These are phyloP conservation scores for Pyricularia grisea DNA, from an alignment of 2,329 filamentous ascomycete species.

Conservation along the genomic window DNA sequence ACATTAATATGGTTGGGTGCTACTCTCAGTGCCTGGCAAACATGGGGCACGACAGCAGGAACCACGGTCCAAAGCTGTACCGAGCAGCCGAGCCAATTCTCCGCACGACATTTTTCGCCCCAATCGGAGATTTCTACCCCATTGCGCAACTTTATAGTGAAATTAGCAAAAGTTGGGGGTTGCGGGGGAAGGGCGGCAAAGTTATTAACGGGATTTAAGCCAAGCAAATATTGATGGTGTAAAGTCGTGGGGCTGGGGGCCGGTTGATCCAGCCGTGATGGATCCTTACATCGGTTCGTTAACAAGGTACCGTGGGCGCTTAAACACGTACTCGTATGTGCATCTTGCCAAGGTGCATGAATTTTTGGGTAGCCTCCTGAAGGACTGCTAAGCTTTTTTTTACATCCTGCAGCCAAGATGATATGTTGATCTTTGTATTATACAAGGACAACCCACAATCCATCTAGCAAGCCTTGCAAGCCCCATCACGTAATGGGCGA, in stretches of 20 bases:
- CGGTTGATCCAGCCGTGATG: neutral
- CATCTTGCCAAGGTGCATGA: too few relatives aligned
- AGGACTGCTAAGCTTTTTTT: neutral
- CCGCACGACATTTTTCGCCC: neutral
- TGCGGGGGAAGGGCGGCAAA: neutral
- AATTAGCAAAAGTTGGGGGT: neutral
- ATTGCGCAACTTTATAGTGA: neutral
- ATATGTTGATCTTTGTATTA: too few relatives aligned
- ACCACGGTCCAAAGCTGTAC: neutral
- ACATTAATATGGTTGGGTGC: neutral
- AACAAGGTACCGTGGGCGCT: neutral
- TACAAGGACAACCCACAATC: too few relatives aligned
- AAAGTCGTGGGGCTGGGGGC: neutral
- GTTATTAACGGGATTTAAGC: neutral
- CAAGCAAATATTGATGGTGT: neutral
- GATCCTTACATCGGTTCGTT: neutral
- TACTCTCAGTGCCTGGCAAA: neutral
- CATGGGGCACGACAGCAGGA: neutral
- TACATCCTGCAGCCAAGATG: neutral
- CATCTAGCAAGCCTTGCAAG: too few relatives aligned
- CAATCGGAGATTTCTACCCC: neutral
- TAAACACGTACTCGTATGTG: too few relatives aligned
- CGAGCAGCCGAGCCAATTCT: neutral
- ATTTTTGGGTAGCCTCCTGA: too few relatives aligned
- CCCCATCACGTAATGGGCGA: neutral